Evolutionary conservation across 2,329 filamentous ascomycete species (phyloP), one percentile per base, ranked within the genome.

Genomic region (Paraphaeosphaeria minitans): DNA sequence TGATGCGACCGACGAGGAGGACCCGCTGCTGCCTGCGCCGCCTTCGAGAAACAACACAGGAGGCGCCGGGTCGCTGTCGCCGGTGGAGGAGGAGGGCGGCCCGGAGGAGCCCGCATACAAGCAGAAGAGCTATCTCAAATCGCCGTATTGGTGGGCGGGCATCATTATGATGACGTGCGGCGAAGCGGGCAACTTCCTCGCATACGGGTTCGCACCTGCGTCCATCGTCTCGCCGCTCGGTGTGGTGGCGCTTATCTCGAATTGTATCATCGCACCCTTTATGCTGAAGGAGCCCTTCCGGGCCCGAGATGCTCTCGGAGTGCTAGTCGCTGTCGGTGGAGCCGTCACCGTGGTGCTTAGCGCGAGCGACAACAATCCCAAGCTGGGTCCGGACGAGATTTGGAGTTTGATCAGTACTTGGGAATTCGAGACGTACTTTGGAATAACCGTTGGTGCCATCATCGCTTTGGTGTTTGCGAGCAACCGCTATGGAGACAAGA

Each of bases 181-280:
- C 57, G 95, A 99, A 80, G 89, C 91, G 73, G 95, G 95, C 53
- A 99, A 99, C 76, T 99, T 99, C 73, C 81, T 99, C 63, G 95
- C 95, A 0, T 99, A 99, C 72, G 95, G 95, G 24, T 99, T 99
- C 75, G 95, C 95, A 31, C 95, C 95, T 3, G 95, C 95, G 8
- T 98, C 95, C 14, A 97, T 99, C 69, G 95, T 99, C 43, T 97
- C 93, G 35, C 95, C 95, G 0, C 83, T 99, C 6, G 95, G 95
- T 10, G 95, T 99, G n/a, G 95, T 99, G 13, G 95, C 95, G 2
- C 82, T 99, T 62, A 89, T 99, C 47, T 97, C 93, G 46, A 99
- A 99, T 78, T 99, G 95, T 77, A 86, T 99, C 60, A 97, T 99
- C 73, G 95, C 95, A 2, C 95, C 95, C 0, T 88, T 95, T 62